Conservation (phyloP, 2,329 filamentous ascomycete species). For the Periconia macrospinosa region DNA sequence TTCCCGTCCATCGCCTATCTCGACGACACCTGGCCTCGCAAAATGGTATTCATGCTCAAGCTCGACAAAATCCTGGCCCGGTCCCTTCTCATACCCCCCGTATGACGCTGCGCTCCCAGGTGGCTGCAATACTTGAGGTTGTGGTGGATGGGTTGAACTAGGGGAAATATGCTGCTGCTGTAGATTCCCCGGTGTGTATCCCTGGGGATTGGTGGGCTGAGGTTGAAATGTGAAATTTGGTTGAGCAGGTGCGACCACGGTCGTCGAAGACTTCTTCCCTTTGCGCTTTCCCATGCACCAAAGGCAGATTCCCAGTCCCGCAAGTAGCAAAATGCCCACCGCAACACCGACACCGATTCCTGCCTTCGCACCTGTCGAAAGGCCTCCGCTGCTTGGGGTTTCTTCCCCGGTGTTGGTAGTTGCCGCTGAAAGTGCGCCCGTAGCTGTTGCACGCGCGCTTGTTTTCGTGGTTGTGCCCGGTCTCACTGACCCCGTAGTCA, state of each 20-base stretch:
- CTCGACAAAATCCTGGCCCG: constrained; percentile 9
- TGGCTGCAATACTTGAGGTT: background rate
- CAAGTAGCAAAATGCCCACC: constrained; percentile 9
- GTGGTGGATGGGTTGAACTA: constrained; percentile 11
- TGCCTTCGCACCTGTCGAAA: constrained; percentile 16
- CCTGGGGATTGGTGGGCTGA: constrained; percentile 3
- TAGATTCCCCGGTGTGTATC: constrained; percentile 10
- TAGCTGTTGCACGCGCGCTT: background rate
- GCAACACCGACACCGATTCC: constrained; percentile 17
- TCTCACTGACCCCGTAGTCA: background rate
- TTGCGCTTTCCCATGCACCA: constrained; percentile 17
- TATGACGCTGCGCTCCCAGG: background rate
- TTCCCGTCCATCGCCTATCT: constrained; percentile 13
- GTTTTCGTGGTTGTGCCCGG: background rate
- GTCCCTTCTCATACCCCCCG: constrained; percentile 9
- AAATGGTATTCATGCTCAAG: constrained; percentile 21
- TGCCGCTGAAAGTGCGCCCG: background rate
- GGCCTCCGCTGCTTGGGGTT: constrained; percentile 4
- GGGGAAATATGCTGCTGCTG: background rate
- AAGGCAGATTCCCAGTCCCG: constrained; percentile 12
- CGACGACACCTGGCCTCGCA: constrained; percentile 17
- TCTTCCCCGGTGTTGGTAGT: background rate
- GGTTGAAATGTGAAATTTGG: background rate
- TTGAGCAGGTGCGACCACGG: constrained; percentile 7
- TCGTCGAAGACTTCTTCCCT: constrained; percentile 12